Base-by-base conservation (phyloP, 805 yeast genomes). In the Nakazawaea populi region DNA sequence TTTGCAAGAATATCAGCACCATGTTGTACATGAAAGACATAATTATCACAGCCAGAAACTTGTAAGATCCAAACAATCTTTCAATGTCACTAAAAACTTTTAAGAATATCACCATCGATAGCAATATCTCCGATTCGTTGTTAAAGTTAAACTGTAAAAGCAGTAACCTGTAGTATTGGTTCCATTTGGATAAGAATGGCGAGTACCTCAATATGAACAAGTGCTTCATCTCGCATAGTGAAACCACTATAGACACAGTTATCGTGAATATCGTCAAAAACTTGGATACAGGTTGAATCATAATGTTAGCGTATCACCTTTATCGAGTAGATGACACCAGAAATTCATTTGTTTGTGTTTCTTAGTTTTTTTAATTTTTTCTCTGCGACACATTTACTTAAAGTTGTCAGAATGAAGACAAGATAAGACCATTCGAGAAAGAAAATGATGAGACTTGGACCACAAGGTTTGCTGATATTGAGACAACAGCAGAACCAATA, bases 101-200 rank as follows among this genome's bases (percentile, higher is more conserved):
- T 72, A 73, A 69, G 8, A 79, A 61, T 39, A 83, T 58, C 11
- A 77, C 61, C 9, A 74, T 59, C 2, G 73, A 59, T 3, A 80
- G 55, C 24, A 78, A 51, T 52, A 74, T 79, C 62, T 83, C 87
- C 5, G 84, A 74, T 60, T 82, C 87, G 59, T 79, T 82, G 42
- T 78, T 69, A 47, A 79, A 77, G n/a, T 77, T 68, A 10, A 77
- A 30, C 59, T 81, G 88, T 56, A 71, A 75, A 6, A 74, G 60
- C 6, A 72, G 43, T 7, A 79, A 60, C 48, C 88, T 65, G 78
- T 85, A 83, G 59, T 73, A 82, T 55, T 83, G 89, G 10, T 61
- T 48, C 68, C 83, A 82, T 52, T 75, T 70, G 2, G 72, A 57
- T 8, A 83, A 69, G 57, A 74, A 80, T 2, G 89, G 89, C 52